These are phyloP conservation scores for Ceratocystis papillata DNA, from an alignment of 2,329 filamentous ascomycete genomes.

Conservation along the genomic window DNA sequence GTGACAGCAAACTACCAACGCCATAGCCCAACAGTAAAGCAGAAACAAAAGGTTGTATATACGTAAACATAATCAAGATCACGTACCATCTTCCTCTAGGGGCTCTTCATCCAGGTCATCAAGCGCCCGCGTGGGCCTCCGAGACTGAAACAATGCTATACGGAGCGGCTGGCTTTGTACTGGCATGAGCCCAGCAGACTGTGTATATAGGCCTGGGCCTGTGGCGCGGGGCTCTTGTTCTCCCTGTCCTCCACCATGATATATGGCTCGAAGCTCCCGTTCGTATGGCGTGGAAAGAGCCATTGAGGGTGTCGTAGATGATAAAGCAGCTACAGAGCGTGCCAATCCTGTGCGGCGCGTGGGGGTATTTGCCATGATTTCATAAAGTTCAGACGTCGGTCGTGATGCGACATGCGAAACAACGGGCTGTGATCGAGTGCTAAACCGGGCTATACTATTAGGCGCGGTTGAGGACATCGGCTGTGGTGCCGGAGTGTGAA, in stretches of 20 bases:
- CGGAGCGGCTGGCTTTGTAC: slow-evolving; percentile 14
- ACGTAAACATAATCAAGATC: slow-evolving; percentile 13
- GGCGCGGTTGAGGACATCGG: slow-evolving; percentile 1
- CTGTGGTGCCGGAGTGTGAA: slow-evolving; percentile 16
- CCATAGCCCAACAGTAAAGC: not conserved
- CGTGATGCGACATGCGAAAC: not conserved
- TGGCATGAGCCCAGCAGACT: slow-evolving; percentile 1
- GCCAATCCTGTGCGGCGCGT: slow-evolving; percentile 39
- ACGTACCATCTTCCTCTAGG: not conserved
- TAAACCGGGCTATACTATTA: slow-evolving; percentile 19
- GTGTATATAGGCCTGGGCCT: not conserved
- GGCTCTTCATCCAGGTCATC: slow-evolving; percentile 21
- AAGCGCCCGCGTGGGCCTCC: slow-evolving; percentile 14
- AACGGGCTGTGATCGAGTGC: slow-evolving; percentile 20
- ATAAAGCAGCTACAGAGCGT: slow-evolving; percentile 32
- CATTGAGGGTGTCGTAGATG: slow-evolving; percentile 37
- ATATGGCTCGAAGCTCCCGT: slow-evolving; percentile 29
- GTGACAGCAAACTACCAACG: not conserved
- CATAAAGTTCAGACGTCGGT: slow-evolving; percentile 15
- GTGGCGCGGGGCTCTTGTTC: not conserved
- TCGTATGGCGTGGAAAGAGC: slow-evolving; percentile 38
- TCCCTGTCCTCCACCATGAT: slow-evolving; percentile 24
- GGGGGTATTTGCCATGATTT: slow-evolving; percentile 33
- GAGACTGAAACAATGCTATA: slow-evolving; percentile 20
- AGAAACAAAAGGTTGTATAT: slow-evolving; percentile 17